phyloP scores from a whole-genome alignment of 257 asterid genomes.

The Solanum arcanum region DNA sequence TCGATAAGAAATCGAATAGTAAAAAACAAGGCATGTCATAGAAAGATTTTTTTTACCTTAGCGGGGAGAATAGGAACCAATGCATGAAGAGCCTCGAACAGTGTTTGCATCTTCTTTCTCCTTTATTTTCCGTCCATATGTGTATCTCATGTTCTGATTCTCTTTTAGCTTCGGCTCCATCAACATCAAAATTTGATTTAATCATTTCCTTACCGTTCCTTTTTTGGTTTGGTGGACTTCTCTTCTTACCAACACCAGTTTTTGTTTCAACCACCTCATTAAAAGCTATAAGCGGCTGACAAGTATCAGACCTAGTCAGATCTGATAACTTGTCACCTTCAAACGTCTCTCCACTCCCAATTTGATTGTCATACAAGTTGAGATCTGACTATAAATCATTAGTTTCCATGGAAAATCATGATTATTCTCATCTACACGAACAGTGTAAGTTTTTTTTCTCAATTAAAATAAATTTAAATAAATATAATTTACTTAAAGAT shows the following conservation, averaged over 20 bases:
- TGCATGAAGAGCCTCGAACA: slow-evolving; percentile 66
- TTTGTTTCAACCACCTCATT: neutral
- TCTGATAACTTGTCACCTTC: slow-evolving; percentile 1
- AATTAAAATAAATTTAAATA: neutral
- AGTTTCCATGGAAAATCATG: neutral
- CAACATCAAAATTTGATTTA: neutral
- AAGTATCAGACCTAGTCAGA: neutral
- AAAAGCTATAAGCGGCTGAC: neutral
- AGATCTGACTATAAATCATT: slow-evolving; percentile 23
- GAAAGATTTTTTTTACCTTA: slow-evolving; percentile 31
- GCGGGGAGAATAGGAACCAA: slow-evolving; percentile 76
- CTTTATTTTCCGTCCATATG: slow-evolving; percentile 81
- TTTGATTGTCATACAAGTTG: slow-evolving; percentile 10
- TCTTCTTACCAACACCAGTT: slow-evolving; percentile 7
- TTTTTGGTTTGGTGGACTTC: neutral
- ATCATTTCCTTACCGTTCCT: neutral
- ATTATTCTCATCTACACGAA: neutral
- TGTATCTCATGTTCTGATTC: slow-evolving; percentile 62
- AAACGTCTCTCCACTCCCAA: neutral
- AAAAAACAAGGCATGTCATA: neutral
- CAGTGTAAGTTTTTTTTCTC: neutral
- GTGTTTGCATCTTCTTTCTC: slow-evolving; percentile 77
- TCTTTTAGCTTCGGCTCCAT: slow-evolving; percentile 8
- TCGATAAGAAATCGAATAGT: neutral
- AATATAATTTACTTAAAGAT: no score